These are phyloP conservation scores for Gaultheria prostrata DNA, from an alignment of 148 eudicot species.

Conservation along the genomic window DNA sequence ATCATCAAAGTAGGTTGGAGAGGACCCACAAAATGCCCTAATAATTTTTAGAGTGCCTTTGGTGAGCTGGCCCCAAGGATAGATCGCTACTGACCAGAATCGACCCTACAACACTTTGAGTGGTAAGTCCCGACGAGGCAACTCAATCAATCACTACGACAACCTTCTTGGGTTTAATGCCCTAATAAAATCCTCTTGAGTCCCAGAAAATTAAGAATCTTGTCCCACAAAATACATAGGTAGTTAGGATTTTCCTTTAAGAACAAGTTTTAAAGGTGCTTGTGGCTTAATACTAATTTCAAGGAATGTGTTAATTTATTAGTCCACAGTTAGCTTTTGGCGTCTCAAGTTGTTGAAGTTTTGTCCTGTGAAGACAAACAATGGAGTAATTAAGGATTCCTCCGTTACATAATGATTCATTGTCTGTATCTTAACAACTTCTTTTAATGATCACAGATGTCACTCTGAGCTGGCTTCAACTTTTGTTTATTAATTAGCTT, in stretches of 20 bases:
- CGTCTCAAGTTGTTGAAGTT: not conserved
- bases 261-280: not conserved
- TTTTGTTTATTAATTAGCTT: not conserved
- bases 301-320: not conserved
- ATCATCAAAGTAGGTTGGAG: not conserved
- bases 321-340: not conserved
- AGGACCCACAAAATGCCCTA: not conserved
- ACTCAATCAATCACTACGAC: too few species aligned
- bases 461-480: not conserved
- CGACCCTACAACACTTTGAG: too few species aligned
- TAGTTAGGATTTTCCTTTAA: not conserved
- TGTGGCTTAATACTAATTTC: not conserved
- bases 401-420: not conserved
- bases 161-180: too few species aligned
- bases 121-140: too few species aligned
- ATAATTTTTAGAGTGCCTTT: not conserved
- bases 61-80: too few species aligned
- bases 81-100: too few species aligned
- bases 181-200: too few species aligned
- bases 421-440: not conserved
- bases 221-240: too few species aligned
- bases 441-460: not conserved
- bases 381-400: not conserved
- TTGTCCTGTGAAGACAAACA: not conserved
- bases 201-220: too few species aligned